Conservation (phyloP, 441 rosid species). For the Pelargonium cotyledonis region DNA sequence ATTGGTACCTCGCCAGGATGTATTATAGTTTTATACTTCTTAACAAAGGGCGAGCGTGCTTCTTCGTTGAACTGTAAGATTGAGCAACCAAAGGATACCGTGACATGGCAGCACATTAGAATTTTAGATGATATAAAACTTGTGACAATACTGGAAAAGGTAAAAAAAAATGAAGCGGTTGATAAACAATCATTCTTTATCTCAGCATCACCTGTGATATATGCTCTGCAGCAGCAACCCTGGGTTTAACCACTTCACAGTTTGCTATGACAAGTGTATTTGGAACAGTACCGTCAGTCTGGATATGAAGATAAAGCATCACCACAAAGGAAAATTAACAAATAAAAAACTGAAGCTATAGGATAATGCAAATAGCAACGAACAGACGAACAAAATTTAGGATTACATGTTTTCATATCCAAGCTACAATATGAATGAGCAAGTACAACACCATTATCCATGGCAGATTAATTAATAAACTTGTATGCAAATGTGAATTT, state of each 20-base stretch:
- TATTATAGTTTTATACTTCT: constrained; percentile 92
- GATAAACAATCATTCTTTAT: no score
- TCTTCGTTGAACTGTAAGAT: constrained; percentile 84
- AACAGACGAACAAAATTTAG: no score
- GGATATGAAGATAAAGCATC: neutral
- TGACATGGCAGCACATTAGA: neutral
- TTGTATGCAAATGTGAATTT: neutral
- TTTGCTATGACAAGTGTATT: constrained; percentile 92
- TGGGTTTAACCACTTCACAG: constrained; percentile 92
- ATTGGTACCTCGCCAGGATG: constrained; percentile 96
- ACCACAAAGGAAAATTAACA: no score
- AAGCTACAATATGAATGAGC: no score
- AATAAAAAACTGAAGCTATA: no score
- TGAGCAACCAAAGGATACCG: constrained; percentile 4
- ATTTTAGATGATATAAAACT: neutral
- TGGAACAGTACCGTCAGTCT: constrained; percentile 99
- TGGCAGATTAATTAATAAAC: neutral
- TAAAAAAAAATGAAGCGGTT: no score
- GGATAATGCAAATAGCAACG: no score
- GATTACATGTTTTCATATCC: no score
- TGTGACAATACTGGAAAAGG: neutral
- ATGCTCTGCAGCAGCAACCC: constrained; percentile 99
- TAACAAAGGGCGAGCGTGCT: constrained; percentile 96
- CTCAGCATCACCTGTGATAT: constrained; percentile 61
- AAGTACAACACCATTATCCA: no score